Evolutionary conservation across 1,284 basidiomycete genomes (phyloP), one percentile per base, ranked within the genome.

Genomic region (Ustilago trichophora): DNA sequence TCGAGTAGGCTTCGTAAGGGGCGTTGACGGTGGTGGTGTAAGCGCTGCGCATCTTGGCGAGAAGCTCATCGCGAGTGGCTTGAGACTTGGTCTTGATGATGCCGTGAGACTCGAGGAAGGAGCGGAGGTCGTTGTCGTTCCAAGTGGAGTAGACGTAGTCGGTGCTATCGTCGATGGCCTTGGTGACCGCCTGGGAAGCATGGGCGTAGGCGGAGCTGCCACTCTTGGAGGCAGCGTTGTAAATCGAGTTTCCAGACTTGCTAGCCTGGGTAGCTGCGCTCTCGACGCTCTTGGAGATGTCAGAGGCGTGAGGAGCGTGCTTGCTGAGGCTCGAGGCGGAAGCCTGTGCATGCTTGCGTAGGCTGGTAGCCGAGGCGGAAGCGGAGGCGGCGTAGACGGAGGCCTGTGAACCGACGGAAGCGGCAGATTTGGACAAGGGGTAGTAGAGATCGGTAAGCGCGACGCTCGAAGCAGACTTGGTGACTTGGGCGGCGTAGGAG

Each of bases 91-190:
- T 72, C 66, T 78, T 74, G 48, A 73, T 69, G 29, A 77, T 27
- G 42, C 74, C 73, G 21, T 76, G 46, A 33, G 56, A 43, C 51
- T 70, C 66, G 58, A 80, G 71, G 63, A 47, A 80, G 18, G 42
- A 38, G 19, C 72, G 64, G 31, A 80, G 68, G 27, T 78, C 58
- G 41, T 73, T 69, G 49, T 64, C 70, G 65, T 72, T 66, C 78
- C 77, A 80, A 9, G 52, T 43, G n/a, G 72, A 73, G 72, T 74
- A 80, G 50, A 77, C 63, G 52, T 79, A 81, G 69, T 81, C 78
- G 45, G 69, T 71, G 43, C 66, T 58, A 60, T 80, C 73, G 58
- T 80, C 59, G 33, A 77, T 37, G 3, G 62, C 50, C 19, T 31
- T 27, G 37, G 37, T 25, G 22, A 67, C 60, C 3, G 40, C 36